A percentile compares a stretch with the other conserved stretches of the same genome.
Evolutionary conservation across 805 yeast species (phyloP).

Genomic region (Candida saitoana): DNA sequence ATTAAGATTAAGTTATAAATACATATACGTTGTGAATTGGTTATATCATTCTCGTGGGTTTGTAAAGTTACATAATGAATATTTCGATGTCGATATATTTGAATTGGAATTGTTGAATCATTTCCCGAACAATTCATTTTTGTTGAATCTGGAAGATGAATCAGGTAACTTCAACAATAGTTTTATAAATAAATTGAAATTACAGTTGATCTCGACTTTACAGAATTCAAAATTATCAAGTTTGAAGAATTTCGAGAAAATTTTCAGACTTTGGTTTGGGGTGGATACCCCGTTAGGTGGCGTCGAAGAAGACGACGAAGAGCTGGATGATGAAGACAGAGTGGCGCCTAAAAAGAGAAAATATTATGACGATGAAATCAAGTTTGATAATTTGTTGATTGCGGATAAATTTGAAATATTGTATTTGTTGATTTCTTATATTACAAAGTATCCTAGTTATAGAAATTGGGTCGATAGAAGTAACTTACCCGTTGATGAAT

Average conservation of each 20-base stretch:
- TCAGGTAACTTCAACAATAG: constrained; percentile 4
- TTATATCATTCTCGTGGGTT: constrained; percentile 49
- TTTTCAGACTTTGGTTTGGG: constrained; percentile 33
- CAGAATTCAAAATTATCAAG: constrained; percentile 33
- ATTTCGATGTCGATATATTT: constrained; percentile 54
- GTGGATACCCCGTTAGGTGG: constrained; percentile 29
- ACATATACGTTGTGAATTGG: constrained; percentile 48
- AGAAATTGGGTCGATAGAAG: constrained; percentile 45
- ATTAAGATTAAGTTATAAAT: constrained; percentile 18
- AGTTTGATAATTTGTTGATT: constrained; percentile 39
- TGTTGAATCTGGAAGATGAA: constrained; percentile 1
- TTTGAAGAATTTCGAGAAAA: constrained; percentile 28
- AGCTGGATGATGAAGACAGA: constrained; percentile 13
- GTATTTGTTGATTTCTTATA: constrained; percentile 39
- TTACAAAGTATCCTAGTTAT: constrained; percentile 43
- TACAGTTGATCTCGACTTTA: constrained; percentile 37
- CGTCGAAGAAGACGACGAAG: constrained; percentile 19
- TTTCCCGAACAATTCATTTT: constrained; percentile 6
- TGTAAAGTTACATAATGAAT: constrained; percentile 46
- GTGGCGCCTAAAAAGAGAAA: constrained; percentile 6
- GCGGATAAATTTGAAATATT: constrained; percentile 49
- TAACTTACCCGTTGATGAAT: constrained; percentile 18
- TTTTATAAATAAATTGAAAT: constrained; percentile 41
- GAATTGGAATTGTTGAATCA: constrained; percentile 54
- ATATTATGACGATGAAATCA: constrained; percentile 20